phyloP scores from a whole-genome alignment of 2,329 filamentous ascomycete genomes.

The Sphaerulina musiva region DNA sequence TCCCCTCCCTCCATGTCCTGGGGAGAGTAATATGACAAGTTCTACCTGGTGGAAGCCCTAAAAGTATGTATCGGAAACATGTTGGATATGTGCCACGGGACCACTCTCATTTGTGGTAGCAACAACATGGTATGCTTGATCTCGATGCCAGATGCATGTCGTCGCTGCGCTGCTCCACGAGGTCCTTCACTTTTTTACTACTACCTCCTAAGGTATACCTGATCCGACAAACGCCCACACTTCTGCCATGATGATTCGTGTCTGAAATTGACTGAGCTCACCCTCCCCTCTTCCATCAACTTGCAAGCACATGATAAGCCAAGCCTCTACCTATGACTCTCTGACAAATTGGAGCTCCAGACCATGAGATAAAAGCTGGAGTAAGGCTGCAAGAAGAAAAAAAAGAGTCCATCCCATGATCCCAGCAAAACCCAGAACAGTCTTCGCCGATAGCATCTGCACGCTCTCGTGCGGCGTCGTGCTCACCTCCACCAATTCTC shows the following conservation, averaged over 20 bases:
- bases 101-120: not conserved
- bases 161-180: not conserved
- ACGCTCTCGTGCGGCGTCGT: too few species aligned
- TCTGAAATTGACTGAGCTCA: too few species aligned
- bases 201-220: not conserved
- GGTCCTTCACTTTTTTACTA: not conserved
- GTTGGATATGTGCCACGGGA: slow-evolving; percentile 7
- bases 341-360: too few species aligned
- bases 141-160: not conserved
- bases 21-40: not conserved
- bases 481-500: not conserved
- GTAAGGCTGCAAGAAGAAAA: too few species aligned
- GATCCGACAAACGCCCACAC: not conserved
- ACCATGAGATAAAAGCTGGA: too few species aligned
- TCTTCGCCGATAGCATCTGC: too few species aligned
- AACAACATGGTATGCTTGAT: not conserved
- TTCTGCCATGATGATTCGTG: too few species aligned
- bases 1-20: not conserved
- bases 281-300: too few species aligned
- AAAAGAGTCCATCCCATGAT: too few species aligned
- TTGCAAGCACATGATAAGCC: too few species aligned
- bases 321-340: too few species aligned
- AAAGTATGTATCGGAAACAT: not conserved
- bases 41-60: not conserved
- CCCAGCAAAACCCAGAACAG: too few species aligned